These are phyloP conservation scores for Prasinococcaceae sp. DNA, from an alignment of 139 green algal genomes.

Conservation along the genomic window DNA sequence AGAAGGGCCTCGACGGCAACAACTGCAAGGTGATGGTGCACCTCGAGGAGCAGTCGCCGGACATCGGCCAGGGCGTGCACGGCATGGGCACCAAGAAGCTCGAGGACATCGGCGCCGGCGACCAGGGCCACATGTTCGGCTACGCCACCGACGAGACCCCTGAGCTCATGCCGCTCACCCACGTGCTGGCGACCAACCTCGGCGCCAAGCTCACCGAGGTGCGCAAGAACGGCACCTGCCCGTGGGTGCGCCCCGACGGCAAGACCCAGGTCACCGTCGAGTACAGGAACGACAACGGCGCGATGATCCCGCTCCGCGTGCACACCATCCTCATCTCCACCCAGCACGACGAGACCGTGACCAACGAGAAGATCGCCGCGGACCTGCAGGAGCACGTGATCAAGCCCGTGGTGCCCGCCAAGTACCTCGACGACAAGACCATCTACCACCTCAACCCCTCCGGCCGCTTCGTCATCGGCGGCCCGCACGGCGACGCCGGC, in stretches of 20 bases:
- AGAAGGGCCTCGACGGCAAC: slow-evolving; percentile 84
- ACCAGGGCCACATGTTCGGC: slow-evolving; percentile 99
- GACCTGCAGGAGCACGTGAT: slow-evolving; percentile 97
- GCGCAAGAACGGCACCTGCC: slow-evolving; percentile 69
- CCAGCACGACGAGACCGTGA: slow-evolving; percentile 73
- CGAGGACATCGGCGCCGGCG: slow-evolving; percentile 93
- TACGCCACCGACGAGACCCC: slow-evolving; percentile 96
- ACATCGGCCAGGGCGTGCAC: slow-evolving; percentile 96
- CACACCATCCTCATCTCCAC: slow-evolving; percentile 99
- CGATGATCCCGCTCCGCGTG: slow-evolving; percentile 78
- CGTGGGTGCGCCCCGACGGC: slow-evolving; percentile 92
- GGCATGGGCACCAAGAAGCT: slow-evolving; percentile 97
- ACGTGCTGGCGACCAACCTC: slow-evolving; percentile 91
- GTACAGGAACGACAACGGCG: slow-evolving; percentile 86
- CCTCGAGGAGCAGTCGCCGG: slow-evolving; percentile 97
- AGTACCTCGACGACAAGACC: slow-evolving; percentile 98
- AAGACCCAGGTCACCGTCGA: slow-evolving; percentile 99
- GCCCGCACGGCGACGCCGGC: slow-evolving; percentile 91
- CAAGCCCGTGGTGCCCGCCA: slow-evolving; percentile 89
- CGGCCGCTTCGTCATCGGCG: slow-evolving; percentile 93
- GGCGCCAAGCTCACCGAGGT: slow-evolving; percentile 53
- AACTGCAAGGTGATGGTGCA: slow-evolving; percentile 95
- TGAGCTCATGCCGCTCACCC: slow-evolving; percentile 98
- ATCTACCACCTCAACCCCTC: slow-evolving; percentile 99
- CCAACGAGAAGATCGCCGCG: slow-evolving; percentile 87